These are phyloP conservation scores for Hypoxylon trugodes DNA, from an alignment of 495 filamentous ascomycete species.

Conservation along the genomic window DNA sequence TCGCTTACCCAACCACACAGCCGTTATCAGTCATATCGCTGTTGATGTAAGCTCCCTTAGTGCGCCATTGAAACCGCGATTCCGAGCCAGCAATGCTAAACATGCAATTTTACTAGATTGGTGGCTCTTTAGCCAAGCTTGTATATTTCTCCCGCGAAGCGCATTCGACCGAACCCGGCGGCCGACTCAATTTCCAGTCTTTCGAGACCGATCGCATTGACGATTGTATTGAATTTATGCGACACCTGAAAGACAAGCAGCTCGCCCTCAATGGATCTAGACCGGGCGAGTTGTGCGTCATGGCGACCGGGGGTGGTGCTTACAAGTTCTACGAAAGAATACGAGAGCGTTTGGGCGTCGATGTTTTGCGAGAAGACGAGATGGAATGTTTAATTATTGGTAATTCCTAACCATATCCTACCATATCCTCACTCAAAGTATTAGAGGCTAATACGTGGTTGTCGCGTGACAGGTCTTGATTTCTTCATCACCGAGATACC, in stretches of 20 bases:
- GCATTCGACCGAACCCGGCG: conserved; percentile 78
- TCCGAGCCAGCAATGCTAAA: background rate
- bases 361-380: conserved; percentile 92
- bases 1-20: conserved; percentile 91
- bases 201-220: conserved; percentile 96
- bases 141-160: conserved; percentile 96
- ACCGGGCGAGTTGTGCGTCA: conserved; percentile 77
- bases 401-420: too few species aligned
- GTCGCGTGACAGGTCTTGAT: conserved; percentile 76
- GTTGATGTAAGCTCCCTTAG: conserved; percentile 75
- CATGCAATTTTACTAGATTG: conserved; percentile 69
- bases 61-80: background rate
- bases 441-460: background rate
- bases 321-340: conserved; percentile 96
- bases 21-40: conserved; percentile 93
- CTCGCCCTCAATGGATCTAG: conserved; percentile 72
- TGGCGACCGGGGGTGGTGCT: conserved; percentile 94
- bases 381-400: conserved; percentile 99
- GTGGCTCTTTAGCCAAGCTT: conserved; percentile 91
- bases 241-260: conserved; percentile 80
- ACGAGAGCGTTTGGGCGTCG: conserved; percentile 78
- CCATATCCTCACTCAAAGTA: background rate
- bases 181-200: conserved; percentile 90
- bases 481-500: conserved; percentile 99
- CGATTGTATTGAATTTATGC: conserved; percentile 89